Conservation (phyloP, 208 protist species). For the Crithidia mellificae region DNA sequence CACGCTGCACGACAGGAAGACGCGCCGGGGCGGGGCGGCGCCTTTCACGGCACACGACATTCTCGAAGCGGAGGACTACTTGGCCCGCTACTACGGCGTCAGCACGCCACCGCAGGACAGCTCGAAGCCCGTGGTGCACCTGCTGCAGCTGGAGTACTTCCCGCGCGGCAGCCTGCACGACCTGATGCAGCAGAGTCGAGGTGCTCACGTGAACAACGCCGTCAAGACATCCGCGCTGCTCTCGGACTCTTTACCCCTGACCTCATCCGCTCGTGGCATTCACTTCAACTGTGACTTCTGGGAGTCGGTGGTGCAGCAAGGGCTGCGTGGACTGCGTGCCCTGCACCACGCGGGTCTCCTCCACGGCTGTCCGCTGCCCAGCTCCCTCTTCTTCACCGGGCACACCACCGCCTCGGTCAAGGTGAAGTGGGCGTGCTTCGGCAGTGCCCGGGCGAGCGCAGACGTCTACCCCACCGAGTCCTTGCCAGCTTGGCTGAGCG, state of each 20-base stretch:
- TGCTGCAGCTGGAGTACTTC: slow-evolving; percentile 79
- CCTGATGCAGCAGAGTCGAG: slow-evolving; percentile 10
- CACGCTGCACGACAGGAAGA: neutral
- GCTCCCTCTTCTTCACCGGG: slow-evolving; percentile 45
- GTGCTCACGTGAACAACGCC: no score
- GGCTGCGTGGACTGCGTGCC: slow-evolving; percentile 42
- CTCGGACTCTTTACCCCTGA: neutral
- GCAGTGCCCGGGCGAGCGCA: slow-evolving; percentile 33
- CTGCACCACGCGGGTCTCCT: slow-evolving; percentile 50
- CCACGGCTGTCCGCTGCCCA: slow-evolving; percentile 59
- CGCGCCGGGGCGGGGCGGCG: neutral
- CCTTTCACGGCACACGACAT: slow-evolving; percentile 6
- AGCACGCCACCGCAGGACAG: slow-evolving; percentile 22
- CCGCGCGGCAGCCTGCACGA: slow-evolving; percentile 55
- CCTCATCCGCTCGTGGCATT: neutral
- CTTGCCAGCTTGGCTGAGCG: slow-evolving; percentile 17
- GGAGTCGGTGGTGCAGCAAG: slow-evolving; percentile 36
- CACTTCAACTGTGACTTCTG: slow-evolving; percentile 28
- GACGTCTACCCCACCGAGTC: slow-evolving; percentile 38
- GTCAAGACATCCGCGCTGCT: no score
- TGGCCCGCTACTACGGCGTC: slow-evolving; percentile 55
- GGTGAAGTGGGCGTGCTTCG: slow-evolving; percentile 66
- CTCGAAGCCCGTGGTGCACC: slow-evolving; percentile 30
- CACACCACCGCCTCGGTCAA: slow-evolving; percentile 15
- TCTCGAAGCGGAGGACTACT: slow-evolving; percentile 34